Conservation (phyloP, 208 protist genomes). For the Acanthamoeba lenticulata region DNA sequence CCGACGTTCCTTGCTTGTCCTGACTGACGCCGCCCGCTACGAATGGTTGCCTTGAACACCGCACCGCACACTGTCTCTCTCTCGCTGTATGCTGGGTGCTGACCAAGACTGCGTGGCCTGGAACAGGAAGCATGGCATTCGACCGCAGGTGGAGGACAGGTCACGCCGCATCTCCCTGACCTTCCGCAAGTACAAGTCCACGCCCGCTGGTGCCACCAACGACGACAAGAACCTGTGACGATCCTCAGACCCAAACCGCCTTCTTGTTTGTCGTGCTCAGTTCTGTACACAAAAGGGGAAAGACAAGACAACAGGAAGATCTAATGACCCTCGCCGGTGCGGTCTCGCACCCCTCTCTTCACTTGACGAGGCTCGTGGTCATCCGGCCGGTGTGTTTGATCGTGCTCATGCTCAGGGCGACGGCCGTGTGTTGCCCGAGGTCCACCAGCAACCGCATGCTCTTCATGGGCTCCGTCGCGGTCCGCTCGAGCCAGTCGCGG, state of each 20-base stretch:
- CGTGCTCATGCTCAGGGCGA: not conserved
- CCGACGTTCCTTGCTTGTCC: not conserved
- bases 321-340: too few species aligned
- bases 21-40: not conserved
- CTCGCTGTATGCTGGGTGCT: not conserved
- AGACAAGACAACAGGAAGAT: too few species aligned
- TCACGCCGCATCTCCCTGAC: not conserved
- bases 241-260: too few species aligned
- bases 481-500: not conserved
- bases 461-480: not conserved
- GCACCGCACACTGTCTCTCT: not conserved
- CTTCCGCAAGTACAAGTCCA: constrained; percentile 1
- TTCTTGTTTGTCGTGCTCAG: too few species aligned
- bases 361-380: too few species aligned
- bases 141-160: not conserved
- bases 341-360: too few species aligned
- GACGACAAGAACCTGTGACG: too few species aligned
- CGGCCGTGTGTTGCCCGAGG: too few species aligned
- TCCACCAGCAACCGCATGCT: not conserved
- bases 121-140: constrained; percentile 15
- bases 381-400: not conserved
- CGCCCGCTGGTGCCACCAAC: too few species aligned
- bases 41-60: not conserved
- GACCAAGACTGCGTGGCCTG: not conserved
- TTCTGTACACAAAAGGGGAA: too few species aligned